Base-by-base conservation (phyloP, 176 grass and related monocot species). In the Raddia distichophylla region DNA sequence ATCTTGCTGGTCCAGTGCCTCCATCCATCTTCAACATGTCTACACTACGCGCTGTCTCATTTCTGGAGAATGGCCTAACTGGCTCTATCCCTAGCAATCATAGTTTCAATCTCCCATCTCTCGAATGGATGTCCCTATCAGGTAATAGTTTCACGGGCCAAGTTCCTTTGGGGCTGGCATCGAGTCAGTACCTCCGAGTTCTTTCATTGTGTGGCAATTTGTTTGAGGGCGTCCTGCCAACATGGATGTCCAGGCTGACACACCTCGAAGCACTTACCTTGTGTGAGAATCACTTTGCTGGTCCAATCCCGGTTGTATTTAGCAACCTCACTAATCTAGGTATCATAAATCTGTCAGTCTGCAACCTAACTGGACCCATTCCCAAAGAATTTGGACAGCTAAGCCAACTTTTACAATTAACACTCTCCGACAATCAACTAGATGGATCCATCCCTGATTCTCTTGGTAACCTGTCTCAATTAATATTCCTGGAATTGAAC, bases 191-290 rank as follows among this genome's bases (percentile, higher is more conserved):
- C 12, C 18, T 82, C 19, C 46, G 51, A 62, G 6, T 0, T 4
- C 11, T 73, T 3, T 1, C 6, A 42, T 6, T 82, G 48, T 0
- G 13, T 10, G 3, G 0, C 1, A 83, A 83, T 55, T 27, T 10
- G 20, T 83, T 83, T 17, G 48, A 65, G 14, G 70, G 54, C 65
- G 32, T 32, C 15, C 19, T 74, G 2, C 80, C 80, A 54, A 33
- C 70, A 17, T 74, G 80, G 70, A 20, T 83, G n/a, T 34, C 58
- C 54, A 51, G 65, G 2, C 13, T 83, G 12, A 5, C 70, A 43
- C 37, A 42, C 0, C 69, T 74, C 14, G 27, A 17, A n/a, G 2
- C 6, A 3, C 37, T 80, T 20, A 10, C 1, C 14, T 45, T 67
- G 14, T 33, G 63, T 5, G 0, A 3, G 5, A 68, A 69, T 46